These are phyloP conservation scores for Candida hispaniensis DNA, from an alignment of 805 yeast genomes.

Conservation along the genomic window DNA sequence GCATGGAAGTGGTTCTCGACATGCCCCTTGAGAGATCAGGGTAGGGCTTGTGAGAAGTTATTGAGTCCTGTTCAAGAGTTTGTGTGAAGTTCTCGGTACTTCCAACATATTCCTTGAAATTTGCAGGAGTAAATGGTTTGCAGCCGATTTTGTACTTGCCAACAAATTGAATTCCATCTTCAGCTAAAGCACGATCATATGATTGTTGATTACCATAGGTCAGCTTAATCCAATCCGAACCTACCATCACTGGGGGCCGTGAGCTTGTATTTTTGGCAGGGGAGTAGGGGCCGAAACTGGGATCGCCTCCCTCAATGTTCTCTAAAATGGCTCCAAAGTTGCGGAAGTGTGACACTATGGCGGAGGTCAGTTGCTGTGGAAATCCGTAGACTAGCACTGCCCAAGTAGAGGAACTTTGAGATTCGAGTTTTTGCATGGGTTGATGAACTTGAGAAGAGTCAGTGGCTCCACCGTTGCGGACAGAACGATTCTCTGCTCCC, in stretches of 20 bases:
- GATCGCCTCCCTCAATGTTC: slow-evolving; percentile 35
- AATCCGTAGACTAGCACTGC: slow-evolving; percentile 84
- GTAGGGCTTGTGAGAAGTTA: slow-evolving; percentile 11
- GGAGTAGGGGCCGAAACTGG: slow-evolving; percentile 29
- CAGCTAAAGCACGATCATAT: slow-evolving; percentile 75
- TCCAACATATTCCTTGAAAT: slow-evolving; percentile 16
- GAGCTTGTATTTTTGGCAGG: slow-evolving; percentile 16
- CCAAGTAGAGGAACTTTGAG: slow-evolving; percentile 33
- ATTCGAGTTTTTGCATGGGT: slow-evolving; percentile 2
- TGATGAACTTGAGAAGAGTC: slow-evolving; percentile 9
- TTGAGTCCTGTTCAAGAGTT: slow-evolving; percentile 16
- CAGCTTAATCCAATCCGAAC: slow-evolving; percentile 83
- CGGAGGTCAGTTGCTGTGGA: slow-evolving; percentile 60
- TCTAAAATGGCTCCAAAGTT: slow-evolving; percentile 75
- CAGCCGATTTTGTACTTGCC: slow-evolving; percentile 53
- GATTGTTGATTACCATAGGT: slow-evolving; percentile 68
- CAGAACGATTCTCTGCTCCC: slow-evolving; percentile 1
- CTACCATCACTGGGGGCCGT: slow-evolving; percentile 60
- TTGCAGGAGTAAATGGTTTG: slow-evolving; percentile 52
- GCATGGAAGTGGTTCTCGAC: slow-evolving; percentile 13
- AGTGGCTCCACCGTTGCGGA: not conserved
- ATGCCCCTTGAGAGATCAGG: slow-evolving; percentile 11
- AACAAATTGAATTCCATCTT: slow-evolving; percentile 63
- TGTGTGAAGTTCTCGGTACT: slow-evolving; percentile 13
- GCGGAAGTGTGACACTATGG: slow-evolving; percentile 59